Percentiles rank a stretch among this genome's conserved stretches.
Conservation (phyloP, 2,329 filamentous ascomycete genomes). For the Beauveria sp. region DNA sequence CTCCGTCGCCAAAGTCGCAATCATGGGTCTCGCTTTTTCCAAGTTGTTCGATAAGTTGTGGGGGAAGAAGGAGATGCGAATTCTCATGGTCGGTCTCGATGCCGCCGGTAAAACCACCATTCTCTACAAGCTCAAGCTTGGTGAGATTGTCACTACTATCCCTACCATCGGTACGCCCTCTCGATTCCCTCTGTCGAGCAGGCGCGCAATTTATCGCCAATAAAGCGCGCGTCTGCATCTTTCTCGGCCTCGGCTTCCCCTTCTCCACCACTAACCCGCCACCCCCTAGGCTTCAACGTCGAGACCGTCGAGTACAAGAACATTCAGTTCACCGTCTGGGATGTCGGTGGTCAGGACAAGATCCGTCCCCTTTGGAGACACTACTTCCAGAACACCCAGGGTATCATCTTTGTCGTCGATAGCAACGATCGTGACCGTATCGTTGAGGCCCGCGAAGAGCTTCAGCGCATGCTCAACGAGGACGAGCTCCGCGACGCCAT, state of each 20-base stretch:
- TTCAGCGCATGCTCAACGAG: slow-evolving; percentile 98
- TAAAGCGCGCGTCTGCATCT: background rate
- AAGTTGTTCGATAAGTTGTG: slow-evolving; percentile 94
- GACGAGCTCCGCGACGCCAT: slow-evolving; percentile 97
- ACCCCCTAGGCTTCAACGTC: slow-evolving; percentile 81
- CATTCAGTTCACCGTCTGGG: slow-evolving; percentile 99
- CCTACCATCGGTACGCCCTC: slow-evolving; percentile 78
- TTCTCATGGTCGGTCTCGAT: slow-evolving; percentile 99
- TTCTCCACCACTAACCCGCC: slow-evolving; percentile 6
- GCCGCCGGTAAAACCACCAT: slow-evolving; percentile 99
- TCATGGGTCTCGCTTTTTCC: slow-evolving; percentile 97
- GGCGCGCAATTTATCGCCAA: slow-evolving; percentile 1
- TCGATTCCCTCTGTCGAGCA: background rate
- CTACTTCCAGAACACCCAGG: slow-evolving; percentile 99
- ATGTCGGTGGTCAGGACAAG: slow-evolving; percentile 99
- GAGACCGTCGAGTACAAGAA: slow-evolving; percentile 99
- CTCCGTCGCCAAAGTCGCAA: slow-evolving; percentile 45
- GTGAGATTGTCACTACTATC: slow-evolving; percentile 98
- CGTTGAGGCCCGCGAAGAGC: slow-evolving; percentile 90
- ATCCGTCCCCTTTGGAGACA: slow-evolving; percentile 99
- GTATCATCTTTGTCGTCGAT: slow-evolving; percentile 99
- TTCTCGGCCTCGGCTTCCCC: background rate
- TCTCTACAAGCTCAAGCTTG: slow-evolving; percentile 99
- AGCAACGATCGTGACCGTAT: slow-evolving; percentile 98
- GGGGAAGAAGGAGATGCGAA: slow-evolving; percentile 99